phyloP scores from a whole-genome alignment of 129 eudicot species.

The sunflower (Helianthus annuus) region DNA sequence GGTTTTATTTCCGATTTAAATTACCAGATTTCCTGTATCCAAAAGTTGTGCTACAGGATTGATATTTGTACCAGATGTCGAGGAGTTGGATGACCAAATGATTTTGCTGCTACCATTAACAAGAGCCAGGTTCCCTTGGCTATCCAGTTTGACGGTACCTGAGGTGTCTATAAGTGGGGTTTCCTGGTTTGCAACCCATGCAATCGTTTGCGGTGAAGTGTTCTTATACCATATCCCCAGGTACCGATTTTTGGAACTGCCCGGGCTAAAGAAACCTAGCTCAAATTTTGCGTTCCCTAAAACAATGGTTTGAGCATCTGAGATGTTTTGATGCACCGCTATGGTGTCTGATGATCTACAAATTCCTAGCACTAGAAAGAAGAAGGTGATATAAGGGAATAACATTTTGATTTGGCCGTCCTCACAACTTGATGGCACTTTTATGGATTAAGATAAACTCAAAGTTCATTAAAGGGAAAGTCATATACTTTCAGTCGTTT shows the following conservation, averaged over 20 bases:
- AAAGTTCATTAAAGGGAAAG: too few relatives aligned
- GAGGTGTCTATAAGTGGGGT: slow-evolving; percentile 14
- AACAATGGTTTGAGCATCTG: slow-evolving; percentile 10
- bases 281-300: slow-evolving; percentile 22
- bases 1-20: not conserved
- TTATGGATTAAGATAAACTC: too few relatives aligned
- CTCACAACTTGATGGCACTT: too few relatives aligned
- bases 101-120: slow-evolving; percentile 4
- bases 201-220: not conserved
- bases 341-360: not conserved
- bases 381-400: too few relatives aligned
- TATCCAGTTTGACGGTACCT: slow-evolving; percentile 23
- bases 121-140: slow-evolving; percentile 23
- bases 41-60: slow-evolving; percentile 28
- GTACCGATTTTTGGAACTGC: slow-evolving; percentile 25
- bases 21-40: slow-evolving; percentile 33
- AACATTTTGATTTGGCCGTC: too few relatives aligned
- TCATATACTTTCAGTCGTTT: too few relatives aligned
- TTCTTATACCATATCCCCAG: slow-evolving; percentile 32
- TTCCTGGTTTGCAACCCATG: slow-evolving; percentile 34
- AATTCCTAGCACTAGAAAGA: too few relatives aligned
- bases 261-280: slow-evolving; percentile 46
- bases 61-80: not conserved
- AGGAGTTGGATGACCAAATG: slow-evolving; percentile 38
- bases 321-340: not conserved